Evolutionary conservation across 2,329 filamentous ascomycete species (phyloP).

Genomic region (Cercospora sp.): DNA sequence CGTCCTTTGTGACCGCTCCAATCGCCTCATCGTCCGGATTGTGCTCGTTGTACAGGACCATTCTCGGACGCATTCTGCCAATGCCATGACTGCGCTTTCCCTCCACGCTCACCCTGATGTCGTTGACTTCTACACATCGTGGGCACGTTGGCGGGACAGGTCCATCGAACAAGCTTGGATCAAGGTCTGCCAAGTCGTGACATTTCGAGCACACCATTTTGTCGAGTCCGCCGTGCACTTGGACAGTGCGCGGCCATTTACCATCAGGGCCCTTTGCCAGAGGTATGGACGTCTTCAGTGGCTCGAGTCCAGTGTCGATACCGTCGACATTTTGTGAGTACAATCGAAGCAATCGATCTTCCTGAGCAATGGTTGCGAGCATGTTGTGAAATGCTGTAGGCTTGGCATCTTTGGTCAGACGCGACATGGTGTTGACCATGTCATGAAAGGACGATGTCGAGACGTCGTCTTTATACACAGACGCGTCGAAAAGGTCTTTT

Average conservation of each 20-base stretch:
- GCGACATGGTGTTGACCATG: conserved; percentile 88
- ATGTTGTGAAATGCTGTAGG: conserved; percentile 93
- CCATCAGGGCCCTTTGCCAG: conserved; percentile 68
- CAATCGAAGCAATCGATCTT: conserved; percentile 81
- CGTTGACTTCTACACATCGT: conserved; percentile 71
- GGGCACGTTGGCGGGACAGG: conserved; percentile 78
- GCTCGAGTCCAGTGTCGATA: conserved; percentile 80
- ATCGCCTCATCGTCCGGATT: conserved; percentile 97
- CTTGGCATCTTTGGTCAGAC: conserved; percentile 71
- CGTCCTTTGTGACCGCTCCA: conserved; percentile 81
- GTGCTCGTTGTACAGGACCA: conserved; percentile 96
- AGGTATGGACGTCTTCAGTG: conserved; percentile 77
- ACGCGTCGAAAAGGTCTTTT: conserved; percentile 94
- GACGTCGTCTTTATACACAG: conserved; percentile 88
- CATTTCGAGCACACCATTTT: conserved; percentile 99
- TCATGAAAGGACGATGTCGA: conserved; percentile 90
- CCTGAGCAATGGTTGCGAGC: conserved; percentile 82
- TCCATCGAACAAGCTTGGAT: conserved; percentile 77
- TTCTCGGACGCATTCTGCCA: conserved; percentile 82
- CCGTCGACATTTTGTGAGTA: conserved; percentile 98
- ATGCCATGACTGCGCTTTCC: conserved; percentile 93
- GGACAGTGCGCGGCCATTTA: conserved; percentile 90
- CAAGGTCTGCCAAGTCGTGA: conserved; percentile 70
- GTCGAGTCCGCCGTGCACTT: conserved; percentile 87
- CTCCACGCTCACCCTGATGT: conserved; percentile 69